Evolutionary conservation across 1,139 yeast genomes (phyloP).

Genomic region (Saccharomyces hybrid): DNA sequence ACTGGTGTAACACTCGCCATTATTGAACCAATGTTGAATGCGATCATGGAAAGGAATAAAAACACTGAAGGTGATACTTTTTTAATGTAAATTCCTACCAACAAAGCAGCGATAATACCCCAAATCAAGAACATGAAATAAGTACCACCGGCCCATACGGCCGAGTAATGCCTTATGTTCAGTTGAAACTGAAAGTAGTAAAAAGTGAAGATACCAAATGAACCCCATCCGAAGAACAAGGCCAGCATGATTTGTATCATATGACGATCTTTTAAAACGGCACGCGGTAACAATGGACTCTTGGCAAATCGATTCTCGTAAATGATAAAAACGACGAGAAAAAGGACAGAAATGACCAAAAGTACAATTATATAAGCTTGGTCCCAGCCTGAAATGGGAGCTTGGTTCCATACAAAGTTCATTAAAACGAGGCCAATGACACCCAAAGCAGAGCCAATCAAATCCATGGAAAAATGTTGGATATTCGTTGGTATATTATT

Average conservation of each 20-base stretch:
- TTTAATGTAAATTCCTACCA: slow-evolving; percentile 39
- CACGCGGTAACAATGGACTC: slow-evolving; percentile 42
- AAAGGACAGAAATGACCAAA: slow-evolving; percentile 37
- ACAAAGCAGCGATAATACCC: slow-evolving; percentile 42
- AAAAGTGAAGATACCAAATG: slow-evolving; percentile 47
- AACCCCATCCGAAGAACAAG: slow-evolving; percentile 48
- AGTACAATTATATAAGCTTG: slow-evolving; percentile 41
- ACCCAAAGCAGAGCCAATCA: slow-evolving; percentile 42
- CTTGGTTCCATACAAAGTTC: slow-evolving; percentile 50
- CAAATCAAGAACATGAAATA: slow-evolving; percentile 42
- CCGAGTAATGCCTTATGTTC: slow-evolving; percentile 40
- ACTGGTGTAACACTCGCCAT: slow-evolving; percentile 47
- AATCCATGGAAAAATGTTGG: slow-evolving; percentile 34
- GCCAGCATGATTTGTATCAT: slow-evolving; percentile 32
- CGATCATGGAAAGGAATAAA: slow-evolving; percentile 38
- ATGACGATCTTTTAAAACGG: slow-evolving; percentile 34
- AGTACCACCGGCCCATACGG: slow-evolving; percentile 40
- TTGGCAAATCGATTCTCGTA: slow-evolving; percentile 28
- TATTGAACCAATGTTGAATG: slow-evolving; percentile 43
- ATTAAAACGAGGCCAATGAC: slow-evolving; percentile 42
- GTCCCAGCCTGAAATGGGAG: slow-evolving; percentile 47
- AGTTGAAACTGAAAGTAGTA: slow-evolving; percentile 36
- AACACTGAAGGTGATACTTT: slow-evolving; percentile 41
- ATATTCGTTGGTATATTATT: slow-evolving; percentile 23
- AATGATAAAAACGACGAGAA: slow-evolving; percentile 30